A percentile compares a stretch with the other conserved stretches of the same genome.
Evolutionary conservation across 768 basidiomycete species (phyloP).

Genomic region (Termitomyces sp.): DNA sequence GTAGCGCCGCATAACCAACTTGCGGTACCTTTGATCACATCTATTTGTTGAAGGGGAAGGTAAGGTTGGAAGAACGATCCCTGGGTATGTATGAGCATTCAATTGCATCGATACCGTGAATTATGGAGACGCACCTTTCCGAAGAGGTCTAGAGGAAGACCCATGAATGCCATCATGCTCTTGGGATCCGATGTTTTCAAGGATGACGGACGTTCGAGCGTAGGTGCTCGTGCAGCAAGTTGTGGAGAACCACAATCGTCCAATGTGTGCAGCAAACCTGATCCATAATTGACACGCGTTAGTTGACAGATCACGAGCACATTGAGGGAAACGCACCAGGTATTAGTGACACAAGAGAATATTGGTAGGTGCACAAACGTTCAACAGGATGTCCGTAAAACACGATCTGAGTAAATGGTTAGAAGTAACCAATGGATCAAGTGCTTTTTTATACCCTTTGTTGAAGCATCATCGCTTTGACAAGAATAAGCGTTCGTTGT

Average conservation of each 20-base stretch:
- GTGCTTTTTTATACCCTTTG: constrained; percentile 59
- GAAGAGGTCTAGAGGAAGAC: constrained; percentile 91
- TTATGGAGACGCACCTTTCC: constrained; percentile 57
- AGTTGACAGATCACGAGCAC: background rate
- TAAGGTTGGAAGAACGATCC: constrained; percentile 98
- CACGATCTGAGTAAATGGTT: constrained; percentile 65
- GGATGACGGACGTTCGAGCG: constrained; percentile 64
- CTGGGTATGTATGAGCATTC: constrained; percentile 30
- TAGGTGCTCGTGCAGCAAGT: constrained; percentile 62
- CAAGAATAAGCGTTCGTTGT: constrained; percentile 86
- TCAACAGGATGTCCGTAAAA: constrained; percentile 97
- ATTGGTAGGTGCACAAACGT: constrained; percentile 94
- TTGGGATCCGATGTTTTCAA: constrained; percentile 85
- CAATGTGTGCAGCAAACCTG: constrained; percentile 83
- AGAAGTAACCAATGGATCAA: background rate
- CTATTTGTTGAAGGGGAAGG: constrained; percentile 91
- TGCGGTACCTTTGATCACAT: constrained; percentile 73
- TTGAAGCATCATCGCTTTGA: constrained; percentile 93
- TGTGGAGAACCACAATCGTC: constrained; percentile 91
- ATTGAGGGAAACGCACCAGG: constrained; percentile 55
- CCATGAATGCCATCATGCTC: constrained; percentile 89
- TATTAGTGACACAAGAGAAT: constrained; percentile 90
- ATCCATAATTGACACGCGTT: background rate
- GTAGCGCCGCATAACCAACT: constrained; percentile 96
- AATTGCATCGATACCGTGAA: background rate